These are phyloP conservation scores for Chytriomyces confervae DNA, from an alignment of 192 early-diverging fungal genomes.

Conservation along the genomic window DNA sequence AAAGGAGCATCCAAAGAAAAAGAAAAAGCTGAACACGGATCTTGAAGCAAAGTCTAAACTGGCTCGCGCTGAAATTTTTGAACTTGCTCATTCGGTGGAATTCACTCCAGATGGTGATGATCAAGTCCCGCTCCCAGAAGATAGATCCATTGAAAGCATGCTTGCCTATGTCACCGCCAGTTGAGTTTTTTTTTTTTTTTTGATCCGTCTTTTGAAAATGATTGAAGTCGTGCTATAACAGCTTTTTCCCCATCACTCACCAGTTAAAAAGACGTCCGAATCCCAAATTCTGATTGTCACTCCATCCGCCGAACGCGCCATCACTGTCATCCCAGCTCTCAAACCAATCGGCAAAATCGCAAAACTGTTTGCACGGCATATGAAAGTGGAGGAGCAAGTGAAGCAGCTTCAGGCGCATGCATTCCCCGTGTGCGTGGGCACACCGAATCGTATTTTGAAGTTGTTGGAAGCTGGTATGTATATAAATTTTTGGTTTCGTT, in stretches of 20 bases:
- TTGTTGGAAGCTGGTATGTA: constrained; percentile 61
- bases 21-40: constrained; percentile 12
- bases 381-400: constrained; percentile 76
- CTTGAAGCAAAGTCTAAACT: background rate
- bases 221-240: background rate
- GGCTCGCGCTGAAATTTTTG: constrained; percentile 16
- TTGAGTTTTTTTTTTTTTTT: constrained; percentile 4
- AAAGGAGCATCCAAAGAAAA: background rate
- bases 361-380: constrained; percentile 80
- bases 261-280: constrained; percentile 1
- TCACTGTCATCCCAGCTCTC: constrained; percentile 62
- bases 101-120: constrained; percentile 3
- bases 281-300: constrained; percentile 57
- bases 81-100: constrained; percentile 2
- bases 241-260: background rate
- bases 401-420: constrained; percentile 53
- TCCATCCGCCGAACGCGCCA: constrained; percentile 65
- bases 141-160: constrained; percentile 26
- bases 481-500: background rate
- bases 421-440: constrained; percentile 70
- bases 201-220: background rate
- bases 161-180: constrained; percentile 14
- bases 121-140: background rate
- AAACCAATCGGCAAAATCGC: constrained; percentile 63
- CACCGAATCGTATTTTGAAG: constrained; percentile 68